Base-by-base conservation (phyloP, 2,329 filamentous ascomycete genomes). In the Penicillium sp. region DNA sequence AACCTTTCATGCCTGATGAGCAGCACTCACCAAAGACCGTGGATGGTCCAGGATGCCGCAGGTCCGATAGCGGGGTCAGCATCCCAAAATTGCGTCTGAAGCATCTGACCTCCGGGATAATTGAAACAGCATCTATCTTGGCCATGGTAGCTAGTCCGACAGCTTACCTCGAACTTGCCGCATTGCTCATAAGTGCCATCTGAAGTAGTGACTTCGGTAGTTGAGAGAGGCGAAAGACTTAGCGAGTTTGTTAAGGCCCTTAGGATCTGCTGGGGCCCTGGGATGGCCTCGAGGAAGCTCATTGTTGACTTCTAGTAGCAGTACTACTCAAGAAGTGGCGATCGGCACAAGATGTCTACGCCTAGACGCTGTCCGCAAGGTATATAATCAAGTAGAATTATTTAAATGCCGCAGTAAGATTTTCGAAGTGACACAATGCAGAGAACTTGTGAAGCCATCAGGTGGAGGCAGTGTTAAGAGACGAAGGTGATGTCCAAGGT, bases 71-170 rank as follows among this genome's bases (percentile, higher is more conserved):
- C 79, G 1, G 89, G 89, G 61, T 84, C 73, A 0, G 86, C 85
- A 71, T 93, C 90, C 90, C 90, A 93, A 78, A 93, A 92, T 69
- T 93, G 90, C 2, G 91, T 92, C 75, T 87, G 86, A 5, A 92
- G 82, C 49, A 93, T 78, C 64, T 91, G 85, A 7, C 91, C 91
- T 4, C 89, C 87, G 0, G 90, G 90, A 23, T 86, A 82, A 70
- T 90, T 90, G 79, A 92, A 90, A 77, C 91, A 93, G 79, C 91
- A 93, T 7, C 88, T 84, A 70, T 92, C 82, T 55, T 82, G 74
- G n/a, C 86, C 83, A 7, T 78, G 76, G 3, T 86, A 86, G 6
- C 83, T 85, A 70, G 88, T 88, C 61, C 88, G 85, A 71, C 90
- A 92, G 69, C 87, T 90, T 56, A 89, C 71, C 64, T 80, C 76